phyloP scores from a whole-genome alignment of 179 eudicot species.

The Heliamphora pulchella region DNA sequence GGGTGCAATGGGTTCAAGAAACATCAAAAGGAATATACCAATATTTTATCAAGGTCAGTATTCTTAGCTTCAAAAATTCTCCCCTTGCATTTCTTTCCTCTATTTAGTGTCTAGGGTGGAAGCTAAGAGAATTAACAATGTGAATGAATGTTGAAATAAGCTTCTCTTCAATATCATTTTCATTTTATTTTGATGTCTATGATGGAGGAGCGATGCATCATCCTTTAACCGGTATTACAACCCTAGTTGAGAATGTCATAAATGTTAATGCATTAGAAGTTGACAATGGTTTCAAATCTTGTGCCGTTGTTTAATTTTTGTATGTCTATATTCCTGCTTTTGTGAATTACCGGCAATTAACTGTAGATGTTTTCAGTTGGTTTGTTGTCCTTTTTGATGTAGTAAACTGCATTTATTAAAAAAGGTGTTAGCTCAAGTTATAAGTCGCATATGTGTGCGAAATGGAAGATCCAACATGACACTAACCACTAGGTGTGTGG shows the following conservation, averaged over 20 bases:
- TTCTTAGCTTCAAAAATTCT: neutral
- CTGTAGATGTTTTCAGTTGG: neutral
- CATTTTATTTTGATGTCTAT: neutral
- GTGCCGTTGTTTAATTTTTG: neutral
- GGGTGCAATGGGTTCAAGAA: slow-evolving; percentile 68
- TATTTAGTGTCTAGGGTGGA: neutral
- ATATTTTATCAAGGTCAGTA: slow-evolving; percentile 78
- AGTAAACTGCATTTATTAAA: neutral
- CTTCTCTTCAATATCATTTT: slow-evolving; percentile 2
- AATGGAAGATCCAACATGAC: too few relatives aligned
- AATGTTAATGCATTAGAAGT: neutral
- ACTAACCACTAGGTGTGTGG: too few relatives aligned
- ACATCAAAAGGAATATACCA: slow-evolving; percentile 66
- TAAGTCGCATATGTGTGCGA: neutral
- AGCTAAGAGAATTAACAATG: neutral
- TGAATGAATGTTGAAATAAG: neutral
- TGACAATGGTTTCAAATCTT: neutral
- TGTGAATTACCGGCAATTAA: neutral
- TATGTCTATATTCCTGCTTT: neutral
- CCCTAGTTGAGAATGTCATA: neutral
- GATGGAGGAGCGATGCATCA: neutral
- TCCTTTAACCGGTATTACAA: neutral
- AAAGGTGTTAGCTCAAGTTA: neutral
- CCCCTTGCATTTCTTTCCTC: slow-evolving; percentile 11
- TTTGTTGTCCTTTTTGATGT: neutral